phyloP scores from a whole-genome alignment of 2,329 filamentous ascomycete species.

The Pseudopyrenochaeta lycopersici region DNA sequence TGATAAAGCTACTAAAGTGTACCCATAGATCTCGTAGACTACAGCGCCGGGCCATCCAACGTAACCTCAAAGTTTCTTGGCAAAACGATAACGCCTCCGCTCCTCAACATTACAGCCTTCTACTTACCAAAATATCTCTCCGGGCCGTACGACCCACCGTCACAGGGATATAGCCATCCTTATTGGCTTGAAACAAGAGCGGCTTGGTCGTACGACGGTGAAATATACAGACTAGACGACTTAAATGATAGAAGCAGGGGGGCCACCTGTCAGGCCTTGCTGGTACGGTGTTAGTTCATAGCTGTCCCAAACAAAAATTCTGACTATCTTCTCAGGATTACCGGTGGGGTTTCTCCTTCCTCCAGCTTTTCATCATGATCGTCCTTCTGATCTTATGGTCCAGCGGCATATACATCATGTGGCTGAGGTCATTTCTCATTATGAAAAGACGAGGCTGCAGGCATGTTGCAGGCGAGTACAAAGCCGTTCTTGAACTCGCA shows the following conservation, averaged over 20 bases:
- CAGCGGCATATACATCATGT: constrained; percentile 25
- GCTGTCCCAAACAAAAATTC: constrained; percentile 6
- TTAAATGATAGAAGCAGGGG: constrained; percentile 9
- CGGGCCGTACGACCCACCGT: neutral
- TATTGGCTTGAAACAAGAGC: neutral
- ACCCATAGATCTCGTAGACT: neutral
- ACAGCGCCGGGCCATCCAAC: neutral
- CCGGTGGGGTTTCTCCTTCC: constrained; percentile 36
- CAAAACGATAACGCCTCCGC: neutral
- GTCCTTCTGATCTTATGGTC: constrained; percentile 25
- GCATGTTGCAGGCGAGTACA: constrained; percentile 23
- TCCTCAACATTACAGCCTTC: constrained; percentile 15
- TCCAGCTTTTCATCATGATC: constrained; percentile 25
- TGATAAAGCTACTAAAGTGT: neutral
- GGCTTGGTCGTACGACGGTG: constrained; percentile 8
- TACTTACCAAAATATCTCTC: neutral
- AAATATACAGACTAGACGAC: constrained; percentile 3
- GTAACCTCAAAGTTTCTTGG: constrained; percentile 9
- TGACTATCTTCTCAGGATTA: constrained; percentile 18
- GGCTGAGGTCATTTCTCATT: constrained; percentile 10
- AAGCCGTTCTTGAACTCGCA: constrained; percentile 32
- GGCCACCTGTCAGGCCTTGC: constrained; percentile 18
- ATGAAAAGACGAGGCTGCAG: constrained; percentile 10
- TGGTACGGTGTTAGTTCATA: constrained; percentile 7
- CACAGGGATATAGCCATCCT: neutral